A percentile compares a stretch with the other conserved stretches of the same genome.
Evolutionary conservation across 1,284 basidiomycete genomes (phyloP).

Genomic region (Caloboletus inedulis): DNA sequence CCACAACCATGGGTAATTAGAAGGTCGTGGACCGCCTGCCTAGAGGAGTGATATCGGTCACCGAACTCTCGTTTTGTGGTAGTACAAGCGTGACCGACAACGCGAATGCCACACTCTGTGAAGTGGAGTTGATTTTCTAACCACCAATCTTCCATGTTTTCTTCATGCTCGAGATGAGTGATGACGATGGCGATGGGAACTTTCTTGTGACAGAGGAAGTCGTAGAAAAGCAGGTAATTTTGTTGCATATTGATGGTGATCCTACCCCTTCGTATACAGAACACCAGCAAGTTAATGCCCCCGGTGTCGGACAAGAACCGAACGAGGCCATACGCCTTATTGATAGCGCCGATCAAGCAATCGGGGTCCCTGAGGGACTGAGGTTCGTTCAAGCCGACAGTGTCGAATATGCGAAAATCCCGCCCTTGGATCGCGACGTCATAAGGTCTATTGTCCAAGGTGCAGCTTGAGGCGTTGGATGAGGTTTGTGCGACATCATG

Average conservation of each 20-base stretch:
- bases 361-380: slow-evolving; percentile 28
- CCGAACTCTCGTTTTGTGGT: slow-evolving; percentile 29
- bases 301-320: slow-evolving; percentile 25
- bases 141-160: slow-evolving; percentile 32
- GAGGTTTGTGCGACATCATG: slow-evolving; percentile 21
- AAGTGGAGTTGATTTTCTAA: slow-evolving; percentile 19
- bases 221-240: slow-evolving; percentile 36
- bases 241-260: slow-evolving; percentile 32
- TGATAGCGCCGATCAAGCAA: slow-evolving; percentile 27
- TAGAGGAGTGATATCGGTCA: slow-evolving; percentile 25
- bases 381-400: slow-evolving; percentile 32
- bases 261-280: slow-evolving; percentile 35
- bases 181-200: slow-evolving; percentile 29
- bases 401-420: slow-evolving; percentile 31
- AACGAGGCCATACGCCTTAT: slow-evolving; percentile 31
- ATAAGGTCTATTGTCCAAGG: slow-evolving; percentile 27
- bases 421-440: slow-evolving; percentile 19
- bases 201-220: slow-evolving; percentile 31
- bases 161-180: slow-evolving; percentile 31
- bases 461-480: slow-evolving; percentile 22
- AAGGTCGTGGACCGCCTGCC: slow-evolving; percentile 25
- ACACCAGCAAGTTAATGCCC: slow-evolving; percentile 37
- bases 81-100: slow-evolving; percentile 28
- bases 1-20: slow-evolving; percentile 22
- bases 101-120: slow-evolving; percentile 16